Evolutionary conservation across 2,329 filamentous ascomycete genomes (phyloP).

Genomic region (Pseudocercospora pini-densiflorae): DNA sequence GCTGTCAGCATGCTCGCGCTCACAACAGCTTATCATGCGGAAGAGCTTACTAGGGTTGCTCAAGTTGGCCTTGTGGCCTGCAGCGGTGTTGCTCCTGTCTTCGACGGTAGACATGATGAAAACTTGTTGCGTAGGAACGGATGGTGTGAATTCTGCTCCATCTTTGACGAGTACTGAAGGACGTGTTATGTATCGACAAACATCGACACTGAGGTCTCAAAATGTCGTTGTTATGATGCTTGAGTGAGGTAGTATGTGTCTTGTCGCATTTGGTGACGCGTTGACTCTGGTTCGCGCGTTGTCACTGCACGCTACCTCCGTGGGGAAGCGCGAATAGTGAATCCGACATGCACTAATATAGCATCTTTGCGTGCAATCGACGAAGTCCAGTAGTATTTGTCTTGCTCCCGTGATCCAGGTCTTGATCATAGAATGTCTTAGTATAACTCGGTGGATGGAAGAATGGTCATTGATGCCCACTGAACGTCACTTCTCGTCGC

Average conservation of each 20-base stretch:
- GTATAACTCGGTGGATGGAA: too few relatives aligned
- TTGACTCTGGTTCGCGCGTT: not conserved
- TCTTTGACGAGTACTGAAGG: not conserved
- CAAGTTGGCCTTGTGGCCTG: constrained; percentile 64
- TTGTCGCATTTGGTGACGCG: not conserved
- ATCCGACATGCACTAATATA: not conserved
- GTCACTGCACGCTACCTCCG: not conserved
- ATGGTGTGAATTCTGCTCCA: not conserved
- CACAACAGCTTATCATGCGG: not conserved
- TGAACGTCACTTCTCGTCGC: too few relatives aligned
- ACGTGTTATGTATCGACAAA: not conserved
- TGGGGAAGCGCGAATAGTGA: not conserved
- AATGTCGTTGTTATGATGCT: not conserved
- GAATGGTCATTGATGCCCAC: too few relatives aligned
- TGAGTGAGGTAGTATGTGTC: not conserved
- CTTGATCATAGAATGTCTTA: too few relatives aligned
- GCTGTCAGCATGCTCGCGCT: not conserved
- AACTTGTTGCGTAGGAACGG: not conserved
- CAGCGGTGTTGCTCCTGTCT: constrained; percentile 48
- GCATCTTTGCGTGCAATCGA: not conserved
- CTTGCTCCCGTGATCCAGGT: too few relatives aligned
- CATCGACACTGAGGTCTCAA: not conserved
- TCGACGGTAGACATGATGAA: constrained; percentile 22
- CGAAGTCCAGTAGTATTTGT: too few relatives aligned
- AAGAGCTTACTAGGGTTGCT: constrained; percentile 55